These are phyloP conservation scores for Tricholomella constricta DNA, from an alignment of 768 basidiomycete genomes.

Conservation along the genomic window DNA sequence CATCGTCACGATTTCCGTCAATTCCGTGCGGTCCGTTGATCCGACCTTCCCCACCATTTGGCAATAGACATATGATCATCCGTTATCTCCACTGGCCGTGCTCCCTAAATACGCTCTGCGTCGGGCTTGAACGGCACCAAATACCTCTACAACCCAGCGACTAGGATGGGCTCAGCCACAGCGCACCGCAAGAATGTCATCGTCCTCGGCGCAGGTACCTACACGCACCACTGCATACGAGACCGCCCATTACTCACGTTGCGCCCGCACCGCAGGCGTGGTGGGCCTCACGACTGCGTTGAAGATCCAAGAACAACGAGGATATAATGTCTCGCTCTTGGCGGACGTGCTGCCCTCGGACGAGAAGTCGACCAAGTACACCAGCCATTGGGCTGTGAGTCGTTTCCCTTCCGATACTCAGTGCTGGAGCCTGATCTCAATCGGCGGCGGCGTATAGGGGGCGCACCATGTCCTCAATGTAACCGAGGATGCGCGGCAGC, in stretches of 20 bases:
- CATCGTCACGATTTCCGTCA: not conserved
- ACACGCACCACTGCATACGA: not conserved
- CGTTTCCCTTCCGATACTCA: not conserved
- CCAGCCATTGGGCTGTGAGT: conserved; percentile 82
- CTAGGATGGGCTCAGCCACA: not conserved
- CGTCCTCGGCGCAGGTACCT: conserved; percentile 24
- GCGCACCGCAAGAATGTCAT: conserved; percentile 10
- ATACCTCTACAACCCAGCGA: not conserved
- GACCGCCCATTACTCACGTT: not conserved
- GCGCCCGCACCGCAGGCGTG: conserved; percentile 54
- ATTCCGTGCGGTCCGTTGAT: not conserved
- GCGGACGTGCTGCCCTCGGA: conserved; percentile 76
- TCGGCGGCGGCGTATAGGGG: conserved; percentile 65
- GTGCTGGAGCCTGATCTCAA: not conserved
- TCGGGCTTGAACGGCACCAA: no score
- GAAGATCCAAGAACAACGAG: conserved; percentile 62
- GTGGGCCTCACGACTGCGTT: conserved; percentile 78
- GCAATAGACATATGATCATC: no score
- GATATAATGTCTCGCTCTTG: conserved; percentile 66
- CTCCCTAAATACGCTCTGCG: no score
- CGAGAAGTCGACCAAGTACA: conserved; percentile 71
- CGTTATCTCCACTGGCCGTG: no score
- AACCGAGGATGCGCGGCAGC: conserved; percentile 51
- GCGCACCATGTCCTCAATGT: conserved; percentile 75
- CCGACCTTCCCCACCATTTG: no score